phyloP scores from a whole-genome alignment of 768 basidiomycete genomes.

The Naganishia kalamii region DNA sequence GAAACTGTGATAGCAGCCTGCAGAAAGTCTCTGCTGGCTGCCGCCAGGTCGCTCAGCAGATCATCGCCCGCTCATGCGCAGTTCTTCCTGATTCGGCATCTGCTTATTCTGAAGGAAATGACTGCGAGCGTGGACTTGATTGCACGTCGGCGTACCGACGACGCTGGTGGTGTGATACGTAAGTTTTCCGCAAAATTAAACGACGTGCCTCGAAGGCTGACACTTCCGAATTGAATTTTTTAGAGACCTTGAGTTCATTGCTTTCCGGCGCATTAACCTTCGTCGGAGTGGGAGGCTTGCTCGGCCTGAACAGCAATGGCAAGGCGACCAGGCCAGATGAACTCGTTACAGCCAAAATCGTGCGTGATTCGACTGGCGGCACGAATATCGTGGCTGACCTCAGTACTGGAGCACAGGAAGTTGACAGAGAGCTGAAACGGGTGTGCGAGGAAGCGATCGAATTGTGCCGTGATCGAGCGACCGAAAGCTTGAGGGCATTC shows the following conservation, averaged over 20 bases:
- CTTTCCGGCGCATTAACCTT: slow-evolving; percentile 21
- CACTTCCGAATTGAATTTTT: slow-evolving; percentile 45
- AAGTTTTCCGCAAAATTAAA: not conserved
- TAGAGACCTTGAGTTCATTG: slow-evolving; percentile 22
- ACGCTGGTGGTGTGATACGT: slow-evolving; percentile 44
- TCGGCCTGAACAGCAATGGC: slow-evolving; percentile 17
- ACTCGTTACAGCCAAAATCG: not conserved
- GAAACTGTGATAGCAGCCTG: slow-evolving; percentile 83
- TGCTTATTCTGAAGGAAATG: slow-evolving; percentile 87
- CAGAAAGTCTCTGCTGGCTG: slow-evolving; percentile 68
- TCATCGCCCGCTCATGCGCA: slow-evolving; percentile 60
- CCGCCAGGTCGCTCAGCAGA: slow-evolving; percentile 57
- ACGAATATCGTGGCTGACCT: not conserved
- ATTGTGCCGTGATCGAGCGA: slow-evolving; percentile 56
- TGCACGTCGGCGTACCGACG: slow-evolving; percentile 39
- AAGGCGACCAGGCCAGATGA: slow-evolving; percentile 4
- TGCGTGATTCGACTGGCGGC: not conserved
- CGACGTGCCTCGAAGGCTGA: not conserved
- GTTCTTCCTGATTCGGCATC: slow-evolving; percentile 82
- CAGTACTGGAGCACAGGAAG: slow-evolving; percentile 55
- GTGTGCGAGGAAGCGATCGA: slow-evolving; percentile 80
- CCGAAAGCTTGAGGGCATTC: slow-evolving; percentile 61
- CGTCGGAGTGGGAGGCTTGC: slow-evolving; percentile 22
- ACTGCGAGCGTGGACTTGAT: slow-evolving; percentile 61
- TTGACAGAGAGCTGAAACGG: slow-evolving; percentile 75